These are phyloP conservation scores for Colletotrichum musicola DNA, from an alignment of 2,329 filamentous ascomycete species.

Conservation along the genomic window DNA sequence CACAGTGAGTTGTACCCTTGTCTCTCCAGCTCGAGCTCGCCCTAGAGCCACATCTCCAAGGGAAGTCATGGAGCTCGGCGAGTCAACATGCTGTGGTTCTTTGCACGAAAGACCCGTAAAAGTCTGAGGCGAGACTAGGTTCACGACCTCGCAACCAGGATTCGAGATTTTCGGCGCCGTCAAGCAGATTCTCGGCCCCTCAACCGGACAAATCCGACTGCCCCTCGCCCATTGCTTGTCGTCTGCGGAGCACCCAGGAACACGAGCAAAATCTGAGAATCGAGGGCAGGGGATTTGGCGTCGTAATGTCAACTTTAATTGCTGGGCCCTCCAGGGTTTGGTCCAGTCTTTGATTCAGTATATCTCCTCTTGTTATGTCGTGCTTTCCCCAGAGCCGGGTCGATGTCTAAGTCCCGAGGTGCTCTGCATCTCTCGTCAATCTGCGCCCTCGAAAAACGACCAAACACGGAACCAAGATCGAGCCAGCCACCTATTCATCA, in stretches of 20 bases:
- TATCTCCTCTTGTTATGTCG: constrained; percentile 17
- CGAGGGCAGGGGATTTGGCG: neutral
- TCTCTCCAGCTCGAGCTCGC: no score
- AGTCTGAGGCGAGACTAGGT: constrained; percentile 2
- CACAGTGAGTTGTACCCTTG: no score
- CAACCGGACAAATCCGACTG: neutral
- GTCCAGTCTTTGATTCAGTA: neutral
- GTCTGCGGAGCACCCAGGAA: neutral
- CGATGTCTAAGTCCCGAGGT: neutral
- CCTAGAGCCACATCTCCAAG: no score
- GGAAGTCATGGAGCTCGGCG: neutral
- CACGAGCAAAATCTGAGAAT: neutral
- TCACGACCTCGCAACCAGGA: neutral
- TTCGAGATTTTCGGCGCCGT: neutral
- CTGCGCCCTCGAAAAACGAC: neutral
- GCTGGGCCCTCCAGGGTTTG: neutral
- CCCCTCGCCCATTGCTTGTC: neutral
- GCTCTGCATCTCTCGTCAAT: neutral
- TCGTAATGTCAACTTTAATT: constrained; percentile 8
- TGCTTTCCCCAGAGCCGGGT: neutral
- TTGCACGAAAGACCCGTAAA: neutral
- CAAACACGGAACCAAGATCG: neutral
- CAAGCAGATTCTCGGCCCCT: neutral
- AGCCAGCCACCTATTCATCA: neutral
- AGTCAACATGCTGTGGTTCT: constrained; percentile 5